Evolutionary conservation across 257 asterid genomes (phyloP).

Genomic region (Lantana camara): DNA sequence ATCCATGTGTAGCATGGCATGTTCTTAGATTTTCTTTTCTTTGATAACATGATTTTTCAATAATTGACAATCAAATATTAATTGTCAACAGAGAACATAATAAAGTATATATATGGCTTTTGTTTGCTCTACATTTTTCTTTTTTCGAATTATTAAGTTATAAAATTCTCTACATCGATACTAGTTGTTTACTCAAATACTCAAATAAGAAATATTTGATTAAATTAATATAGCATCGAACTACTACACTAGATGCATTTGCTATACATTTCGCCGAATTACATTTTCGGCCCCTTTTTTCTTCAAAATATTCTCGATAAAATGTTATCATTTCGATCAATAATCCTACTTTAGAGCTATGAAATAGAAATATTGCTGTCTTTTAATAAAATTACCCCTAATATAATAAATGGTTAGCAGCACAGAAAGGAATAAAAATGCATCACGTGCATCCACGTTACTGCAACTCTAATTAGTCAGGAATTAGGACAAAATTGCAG

Average conservation of each 20-base stretch:
- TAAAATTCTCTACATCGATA: too few relatives aligned
- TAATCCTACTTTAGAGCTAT: background rate
- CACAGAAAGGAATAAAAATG: conserved; percentile 14
- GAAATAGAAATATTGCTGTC: conserved; percentile 2
- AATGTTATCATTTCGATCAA: background rate
- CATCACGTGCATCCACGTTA: conserved; percentile 52
- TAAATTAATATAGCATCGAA: too few relatives aligned
- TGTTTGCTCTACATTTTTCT: too few relatives aligned
- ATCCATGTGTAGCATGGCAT: conserved; percentile 9
- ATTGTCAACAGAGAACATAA: too few relatives aligned
- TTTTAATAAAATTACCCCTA: conserved; percentile 1
- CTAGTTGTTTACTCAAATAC: too few relatives aligned
- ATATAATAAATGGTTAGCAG: background rate
- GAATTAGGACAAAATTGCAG: conserved; percentile 8
- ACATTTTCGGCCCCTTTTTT: background rate
- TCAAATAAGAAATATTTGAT: too few relatives aligned
- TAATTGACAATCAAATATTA: too few relatives aligned
- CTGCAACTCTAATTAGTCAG: conserved; percentile 26
- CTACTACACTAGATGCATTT: too few relatives aligned
- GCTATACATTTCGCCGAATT: background rate
- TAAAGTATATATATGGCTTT: too few relatives aligned
- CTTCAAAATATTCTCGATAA: background rate
- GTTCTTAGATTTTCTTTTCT: background rate
- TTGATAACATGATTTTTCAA: too few relatives aligned
- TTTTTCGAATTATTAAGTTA: too few relatives aligned